Percentiles rank a stretch among this genome's conserved stretches.
Conservation (phyloP, 139 green algal genomes). For the Coelastrella sp. region DNA sequence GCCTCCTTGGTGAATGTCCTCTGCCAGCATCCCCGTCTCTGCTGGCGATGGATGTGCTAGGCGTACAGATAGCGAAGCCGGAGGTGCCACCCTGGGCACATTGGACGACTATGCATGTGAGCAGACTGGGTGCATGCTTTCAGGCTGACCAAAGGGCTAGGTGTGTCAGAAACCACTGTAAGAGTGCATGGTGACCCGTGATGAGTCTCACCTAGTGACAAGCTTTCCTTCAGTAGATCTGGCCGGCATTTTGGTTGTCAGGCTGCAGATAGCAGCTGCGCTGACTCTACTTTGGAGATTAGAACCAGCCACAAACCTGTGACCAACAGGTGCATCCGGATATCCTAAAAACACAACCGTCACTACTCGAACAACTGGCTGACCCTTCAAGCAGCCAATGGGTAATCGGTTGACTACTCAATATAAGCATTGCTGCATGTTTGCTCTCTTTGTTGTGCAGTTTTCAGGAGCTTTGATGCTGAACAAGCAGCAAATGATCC, state of each 20-base stretch:
- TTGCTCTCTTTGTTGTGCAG: background rate
- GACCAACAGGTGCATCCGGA: background rate
- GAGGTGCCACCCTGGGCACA: background rate
- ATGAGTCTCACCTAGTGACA: no score
- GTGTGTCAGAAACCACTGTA: background rate
- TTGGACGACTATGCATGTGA: background rate
- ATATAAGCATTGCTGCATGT: background rate
- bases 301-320: no score
- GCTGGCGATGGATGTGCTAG: background rate
- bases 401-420: no score
- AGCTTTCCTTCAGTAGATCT: no score
- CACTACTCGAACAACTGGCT: constrained; percentile 15
- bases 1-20: no score
- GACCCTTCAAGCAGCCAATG: background rate
- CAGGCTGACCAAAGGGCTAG: background rate
- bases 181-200: background rate
- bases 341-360: background rate
- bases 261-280: no score
- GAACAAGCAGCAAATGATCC: constrained; percentile 9
- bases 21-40: background rate
- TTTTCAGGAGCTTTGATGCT: constrained; percentile 25
- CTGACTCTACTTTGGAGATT: no score
- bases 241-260: no score
- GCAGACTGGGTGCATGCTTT: no score
- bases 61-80: background rate